A percentile compares a stretch with the other conserved stretches of the same genome.
These are phyloP conservation scores for Fusarium chuoi DNA, from an alignment of 2,329 filamentous ascomycete species.

Conservation along the genomic window DNA sequence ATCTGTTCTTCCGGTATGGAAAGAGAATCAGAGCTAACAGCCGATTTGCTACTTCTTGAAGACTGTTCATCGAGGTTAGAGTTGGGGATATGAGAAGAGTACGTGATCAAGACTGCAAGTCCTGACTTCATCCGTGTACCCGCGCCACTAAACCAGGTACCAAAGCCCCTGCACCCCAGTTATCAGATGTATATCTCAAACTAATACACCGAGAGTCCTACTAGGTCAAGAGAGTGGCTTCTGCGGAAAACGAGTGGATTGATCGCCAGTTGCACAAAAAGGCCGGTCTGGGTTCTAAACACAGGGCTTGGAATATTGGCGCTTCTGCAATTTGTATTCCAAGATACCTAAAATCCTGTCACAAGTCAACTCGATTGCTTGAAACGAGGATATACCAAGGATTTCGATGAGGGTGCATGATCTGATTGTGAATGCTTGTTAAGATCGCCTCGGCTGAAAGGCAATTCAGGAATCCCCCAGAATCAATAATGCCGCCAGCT, in stretches of 20 bases:
- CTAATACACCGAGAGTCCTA: conserved; percentile 6
- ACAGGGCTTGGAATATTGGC: conserved; percentile 6
- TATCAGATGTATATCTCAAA: neutral
- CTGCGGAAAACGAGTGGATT: neutral
- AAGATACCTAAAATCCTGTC: neutral
- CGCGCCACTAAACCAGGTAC: conserved; percentile 24
- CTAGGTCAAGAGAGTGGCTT: neutral
- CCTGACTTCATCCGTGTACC: neutral
- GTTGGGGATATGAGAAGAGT: neutral
- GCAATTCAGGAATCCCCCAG: neutral
- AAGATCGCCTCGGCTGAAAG: neutral
- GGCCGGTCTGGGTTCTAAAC: neutral
- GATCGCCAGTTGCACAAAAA: conserved; percentile 18
- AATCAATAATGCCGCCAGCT: conserved; percentile 5
- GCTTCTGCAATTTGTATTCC: neutral
- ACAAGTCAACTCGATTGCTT: neutral
- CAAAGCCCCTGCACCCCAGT: conserved; percentile 1
- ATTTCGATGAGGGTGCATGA: neutral
- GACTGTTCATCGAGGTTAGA: neutral
- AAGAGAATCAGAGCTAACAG: conserved; percentile 66
- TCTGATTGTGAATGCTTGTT: neutral
- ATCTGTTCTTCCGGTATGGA: conserved; percentile 70
- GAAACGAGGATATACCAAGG: no score
- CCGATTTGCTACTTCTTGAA: conserved; percentile 58
- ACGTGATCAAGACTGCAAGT: neutral